phyloP scores from a whole-genome alignment of 805 yeast genomes.

The Nakazawaea ambrosiae region DNA sequence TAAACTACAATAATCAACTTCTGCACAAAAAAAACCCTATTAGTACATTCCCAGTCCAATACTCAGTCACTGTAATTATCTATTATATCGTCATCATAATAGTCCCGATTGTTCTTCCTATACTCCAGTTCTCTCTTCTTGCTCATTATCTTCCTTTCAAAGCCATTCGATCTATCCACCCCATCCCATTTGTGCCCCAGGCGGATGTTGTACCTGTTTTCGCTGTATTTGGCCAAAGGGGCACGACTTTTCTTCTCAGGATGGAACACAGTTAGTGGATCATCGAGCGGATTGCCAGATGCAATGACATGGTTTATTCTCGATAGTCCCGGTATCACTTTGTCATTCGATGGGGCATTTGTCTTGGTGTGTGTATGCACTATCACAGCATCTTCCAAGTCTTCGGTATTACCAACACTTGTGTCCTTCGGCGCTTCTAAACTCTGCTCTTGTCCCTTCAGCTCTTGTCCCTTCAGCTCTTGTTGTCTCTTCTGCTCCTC shows the following conservation, averaged over 20 bases:
- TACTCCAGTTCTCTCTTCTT: background rate
- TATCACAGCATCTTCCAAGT: background rate
- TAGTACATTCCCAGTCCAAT: too few relatives aligned
- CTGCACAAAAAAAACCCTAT: too few relatives aligned
- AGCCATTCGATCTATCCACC: conserved; percentile 82
- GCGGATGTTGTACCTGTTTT: conserved; percentile 65
- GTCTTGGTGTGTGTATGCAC: background rate
- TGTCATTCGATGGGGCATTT: background rate
- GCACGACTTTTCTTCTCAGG: background rate
- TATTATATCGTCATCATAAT: conserved; percentile 4
- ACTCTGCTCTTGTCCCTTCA: background rate
- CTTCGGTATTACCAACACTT: background rate
- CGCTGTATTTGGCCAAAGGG: conserved; percentile 29
- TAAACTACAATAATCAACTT: too few relatives aligned
- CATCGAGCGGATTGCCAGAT: background rate
- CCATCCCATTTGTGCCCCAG: conserved; percentile 94
- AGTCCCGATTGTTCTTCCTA: background rate
- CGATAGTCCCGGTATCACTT: too few relatives aligned
- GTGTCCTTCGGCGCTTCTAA: background rate
- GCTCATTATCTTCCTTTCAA: conserved; percentile 41
- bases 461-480: background rate
- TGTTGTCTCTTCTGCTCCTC: background rate
- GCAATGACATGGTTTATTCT: too few relatives aligned
- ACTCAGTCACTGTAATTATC: conserved; percentile 4
- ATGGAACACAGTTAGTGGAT: background rate